Evolutionary conservation across 768 basidiomycete genomes (phyloP).

Genomic region (Tricholomella constricta): DNA sequence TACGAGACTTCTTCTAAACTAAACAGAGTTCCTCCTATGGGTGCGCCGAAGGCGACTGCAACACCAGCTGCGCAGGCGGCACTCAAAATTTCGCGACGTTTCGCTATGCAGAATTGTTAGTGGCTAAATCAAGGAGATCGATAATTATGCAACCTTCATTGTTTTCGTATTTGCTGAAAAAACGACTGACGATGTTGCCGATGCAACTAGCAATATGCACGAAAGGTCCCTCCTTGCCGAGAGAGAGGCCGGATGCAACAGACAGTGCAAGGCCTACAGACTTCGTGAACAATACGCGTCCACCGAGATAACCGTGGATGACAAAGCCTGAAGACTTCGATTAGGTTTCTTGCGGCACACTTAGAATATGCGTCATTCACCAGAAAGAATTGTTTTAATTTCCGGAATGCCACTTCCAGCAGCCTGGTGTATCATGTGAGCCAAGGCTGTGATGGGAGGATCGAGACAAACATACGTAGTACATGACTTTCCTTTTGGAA

Average conservation of each 20-base stretch:
- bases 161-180: conserved; percentile 86
- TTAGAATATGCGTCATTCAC: conserved; percentile 33
- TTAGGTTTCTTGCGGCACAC: neutral
- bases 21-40: conserved; percentile 91
- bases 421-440: conserved; percentile 49
- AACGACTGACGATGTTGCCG: conserved; percentile 90
- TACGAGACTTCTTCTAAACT: conserved; percentile 95
- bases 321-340: conserved; percentile 69
- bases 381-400: conserved; percentile 92
- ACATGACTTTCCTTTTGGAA: conserved; percentile 68
- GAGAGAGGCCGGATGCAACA: conserved; percentile 88
- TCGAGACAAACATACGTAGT: conserved; percentile 64
- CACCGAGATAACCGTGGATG: conserved; percentile 96
- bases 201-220: conserved; percentile 93
- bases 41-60: conserved; percentile 95
- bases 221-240: conserved; percentile 73
- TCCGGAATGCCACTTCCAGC: conserved; percentile 97
- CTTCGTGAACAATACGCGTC: conserved; percentile 87
- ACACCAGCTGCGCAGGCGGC: conserved; percentile 98
- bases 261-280: conserved; percentile 85
- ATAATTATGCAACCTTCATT: conserved; percentile 75
- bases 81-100: conserved; percentile 91
- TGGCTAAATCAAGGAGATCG: neutral
- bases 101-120: conserved; percentile 49
- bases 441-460: neutral